Percentiles rank a stretch among this genome's conserved stretches.
These are phyloP conservation scores for Brassica balearica DNA, from an alignment of 441 rosid species.

Conservation along the genomic window DNA sequence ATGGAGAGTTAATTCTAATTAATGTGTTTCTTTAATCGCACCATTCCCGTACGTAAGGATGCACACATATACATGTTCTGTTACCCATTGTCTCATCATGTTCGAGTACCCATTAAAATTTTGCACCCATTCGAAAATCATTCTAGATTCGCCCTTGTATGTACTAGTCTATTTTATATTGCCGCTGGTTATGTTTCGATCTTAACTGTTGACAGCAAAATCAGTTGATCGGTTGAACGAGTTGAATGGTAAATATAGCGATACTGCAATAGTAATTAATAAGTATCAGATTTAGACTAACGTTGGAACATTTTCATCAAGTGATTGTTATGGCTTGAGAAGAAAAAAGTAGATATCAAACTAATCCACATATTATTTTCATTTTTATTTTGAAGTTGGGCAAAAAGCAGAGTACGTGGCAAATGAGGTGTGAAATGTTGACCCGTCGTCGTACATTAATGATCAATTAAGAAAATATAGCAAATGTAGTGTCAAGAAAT, in stretches of 20 bases:
- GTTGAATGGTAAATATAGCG: too few relatives aligned
- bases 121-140: too few relatives aligned
- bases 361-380: not conserved
- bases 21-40: constrained; percentile 22
- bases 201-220: constrained; percentile 1
- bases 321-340: not conserved
- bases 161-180: constrained; percentile 5
- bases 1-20: constrained; percentile 36
- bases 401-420: not conserved
- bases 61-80: not conserved
- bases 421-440: constrained; percentile 12
- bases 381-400: constrained; percentile 4
- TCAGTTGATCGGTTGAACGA: not conserved
- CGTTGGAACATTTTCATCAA: not conserved
- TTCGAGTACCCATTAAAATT: too few relatives aligned
- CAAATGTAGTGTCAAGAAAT: not conserved
- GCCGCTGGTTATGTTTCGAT: constrained; percentile 3
- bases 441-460: not conserved
- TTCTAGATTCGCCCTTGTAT: too few relatives aligned
- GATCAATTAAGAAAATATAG: not conserved
- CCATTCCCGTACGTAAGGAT: constrained; percentile 32
- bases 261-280: not conserved
- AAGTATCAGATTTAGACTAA: not conserved
- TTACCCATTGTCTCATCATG: too few relatives aligned
- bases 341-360: not conserved